Evolutionary conservation across 106 monocot genomes (phyloP), one percentile per base, ranked within the genome.

Genomic region (Phalaenopsis aphrodite): DNA sequence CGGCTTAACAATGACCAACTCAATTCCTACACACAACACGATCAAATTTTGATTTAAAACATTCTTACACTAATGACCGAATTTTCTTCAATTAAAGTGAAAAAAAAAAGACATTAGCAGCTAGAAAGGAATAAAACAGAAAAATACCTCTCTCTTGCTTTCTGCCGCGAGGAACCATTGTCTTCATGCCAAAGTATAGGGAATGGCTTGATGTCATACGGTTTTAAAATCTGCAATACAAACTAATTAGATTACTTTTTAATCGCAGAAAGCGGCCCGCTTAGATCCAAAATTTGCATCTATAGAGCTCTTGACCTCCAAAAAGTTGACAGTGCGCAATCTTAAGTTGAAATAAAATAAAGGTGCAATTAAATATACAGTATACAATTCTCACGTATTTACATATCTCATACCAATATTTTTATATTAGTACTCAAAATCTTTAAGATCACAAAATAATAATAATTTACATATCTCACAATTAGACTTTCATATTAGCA

Each of bases 141-240:
- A 19, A 8, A 57, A 36, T 86, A 96, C 97, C 97, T 98, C 42
- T 93, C 94, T 85, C 89, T 98, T 7, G 76, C 17, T 81, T 88
- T 85, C 12, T 83, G 84, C 30, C 86, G 93, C 4, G 89, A 81
- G 6, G 77, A 55, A 65, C 81, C 43, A 79, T 84, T 90, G 64
- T 94, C 97, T 87, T 94, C 92, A 80, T 98, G 97, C 97, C 97
- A 98, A 76, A 94, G 78, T n/a, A 88, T 72, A 52, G 97, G 94
- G 78, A 92, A 88, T 4, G 94, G 97, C 67, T 98, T 98, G 45
- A 94, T 87, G 39, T 98, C 97, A 21, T 89, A 75, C 78, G 85
- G 82, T 76, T 80, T 98, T 79, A 98, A 80, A 72, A 85, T 56
- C 94, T 98, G 89, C 14, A 75, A 45, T 42, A 45, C 74, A 74